phyloP scores from a whole-genome alignment of 768 basidiomycete genomes.

The Phylloporus sp. region DNA sequence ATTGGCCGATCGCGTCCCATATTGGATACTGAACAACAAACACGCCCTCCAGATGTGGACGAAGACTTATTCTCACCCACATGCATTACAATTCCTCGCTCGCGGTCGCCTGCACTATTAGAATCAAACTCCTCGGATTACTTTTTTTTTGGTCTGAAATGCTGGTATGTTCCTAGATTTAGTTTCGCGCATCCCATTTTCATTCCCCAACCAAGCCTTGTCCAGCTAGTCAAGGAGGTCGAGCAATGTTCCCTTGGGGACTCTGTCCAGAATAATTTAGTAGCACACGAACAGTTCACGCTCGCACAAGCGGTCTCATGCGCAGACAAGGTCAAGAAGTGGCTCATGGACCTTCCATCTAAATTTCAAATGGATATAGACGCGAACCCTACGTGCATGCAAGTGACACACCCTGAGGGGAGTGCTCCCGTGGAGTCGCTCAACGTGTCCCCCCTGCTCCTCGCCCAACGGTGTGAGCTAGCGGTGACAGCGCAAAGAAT shows the following conservation, averaged over 20 bases:
- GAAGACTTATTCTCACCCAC: constrained; percentile 48
- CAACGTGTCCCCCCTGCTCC: constrained; percentile 34
- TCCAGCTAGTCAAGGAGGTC: constrained; percentile 59
- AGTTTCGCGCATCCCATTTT: neutral
- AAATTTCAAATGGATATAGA: constrained; percentile 43
- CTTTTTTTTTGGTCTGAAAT: constrained; percentile 54
- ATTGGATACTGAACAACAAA: constrained; percentile 49
- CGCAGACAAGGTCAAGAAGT: constrained; percentile 54
- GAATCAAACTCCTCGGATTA: constrained; percentile 34
- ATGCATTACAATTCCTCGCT: constrained; percentile 42
- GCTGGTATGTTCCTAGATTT: constrained; percentile 44
- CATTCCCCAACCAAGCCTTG: constrained; percentile 41
- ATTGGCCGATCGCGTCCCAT: constrained; percentile 63
- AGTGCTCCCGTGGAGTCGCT: constrained; percentile 9
- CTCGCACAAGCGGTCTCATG: constrained; percentile 59
- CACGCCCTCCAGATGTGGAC: constrained; percentile 56
- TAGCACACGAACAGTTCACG: constrained; percentile 36
- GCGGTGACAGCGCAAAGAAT: constrained; percentile 57
- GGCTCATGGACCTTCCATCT: constrained; percentile 49
- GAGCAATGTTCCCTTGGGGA: constrained; percentile 49
- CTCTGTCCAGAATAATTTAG: constrained; percentile 29
- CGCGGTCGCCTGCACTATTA: constrained; percentile 19
- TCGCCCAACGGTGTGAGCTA: constrained; percentile 56
- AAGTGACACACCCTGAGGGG: constrained; percentile 9
- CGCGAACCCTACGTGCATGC: constrained; percentile 24